Conservation (phyloP, 78 protist genomes). For the Dictyostelium discoideum region DNA sequence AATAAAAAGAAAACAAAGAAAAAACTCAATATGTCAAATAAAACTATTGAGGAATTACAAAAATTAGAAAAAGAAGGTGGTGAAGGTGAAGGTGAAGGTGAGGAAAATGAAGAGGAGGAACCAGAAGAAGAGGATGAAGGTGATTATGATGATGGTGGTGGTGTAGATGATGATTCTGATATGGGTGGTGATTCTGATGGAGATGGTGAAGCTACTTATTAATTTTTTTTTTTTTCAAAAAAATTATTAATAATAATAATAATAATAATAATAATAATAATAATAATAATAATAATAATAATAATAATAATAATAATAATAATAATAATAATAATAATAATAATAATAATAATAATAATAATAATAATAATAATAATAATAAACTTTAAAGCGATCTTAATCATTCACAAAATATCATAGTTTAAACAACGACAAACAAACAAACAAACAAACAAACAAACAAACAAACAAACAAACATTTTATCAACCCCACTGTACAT, state of each 20-base stretch:
- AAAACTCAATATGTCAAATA: background rate
- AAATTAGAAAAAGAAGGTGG: slow-evolving; percentile 12
- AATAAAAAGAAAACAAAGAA: slow-evolving; percentile 15
- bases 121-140: background rate
- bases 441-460: background rate
- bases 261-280: no score
- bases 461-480: background rate
- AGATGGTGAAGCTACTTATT: background rate
- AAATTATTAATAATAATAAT: no score
- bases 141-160: background rate
- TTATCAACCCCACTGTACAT: background rate
- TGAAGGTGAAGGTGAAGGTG: background rate
- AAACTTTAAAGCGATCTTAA: background rate
- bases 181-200: background rate
- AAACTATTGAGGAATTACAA: slow-evolving; percentile 1
- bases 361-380: no score
- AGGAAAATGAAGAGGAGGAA: background rate
- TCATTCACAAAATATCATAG: background rate
- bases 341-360: no score
- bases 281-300: no score
- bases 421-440: background rate
- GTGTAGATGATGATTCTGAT: background rate
- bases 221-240: background rate
- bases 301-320: no score
- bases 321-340: no score